These are phyloP conservation scores for Ampelocalamus luodianensis DNA, from an alignment of 176 grass and related monocot genomes.

Conservation along the genomic window DNA sequence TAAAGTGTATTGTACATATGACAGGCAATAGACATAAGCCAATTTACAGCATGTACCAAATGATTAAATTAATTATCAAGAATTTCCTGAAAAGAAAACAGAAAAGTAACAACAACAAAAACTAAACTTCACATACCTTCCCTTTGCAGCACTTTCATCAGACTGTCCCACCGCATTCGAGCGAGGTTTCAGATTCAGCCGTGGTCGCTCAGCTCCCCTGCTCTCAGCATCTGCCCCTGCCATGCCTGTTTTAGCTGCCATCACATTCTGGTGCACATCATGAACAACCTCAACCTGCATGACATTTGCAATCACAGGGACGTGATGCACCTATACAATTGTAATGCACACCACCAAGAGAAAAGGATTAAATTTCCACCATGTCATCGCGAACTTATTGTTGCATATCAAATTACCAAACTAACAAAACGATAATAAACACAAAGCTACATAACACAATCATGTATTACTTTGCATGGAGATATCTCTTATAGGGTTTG, in stretches of 20 bases:
- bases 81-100: background rate
- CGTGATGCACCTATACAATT: slow-evolving; percentile 50
- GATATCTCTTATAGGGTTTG: background rate
- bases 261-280: slow-evolving; percentile 55
- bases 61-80: slow-evolving; percentile 15
- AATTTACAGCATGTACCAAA: slow-evolving; percentile 18
- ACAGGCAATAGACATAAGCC: slow-evolving; percentile 9
- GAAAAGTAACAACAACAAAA: slow-evolving; percentile 3
- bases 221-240: slow-evolving; percentile 51
- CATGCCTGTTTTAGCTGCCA: slow-evolving; percentile 46
- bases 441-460: slow-evolving; percentile 25
- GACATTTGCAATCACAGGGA: slow-evolving; percentile 23
- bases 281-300: slow-evolving; percentile 51
- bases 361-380: slow-evolving; percentile 13
- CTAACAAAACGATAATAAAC: slow-evolving; percentile 8
- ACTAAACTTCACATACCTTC: slow-evolving; percentile 53
- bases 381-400: background rate
- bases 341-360: slow-evolving; percentile 25
- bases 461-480: slow-evolving; percentile 5
- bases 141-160: slow-evolving; percentile 63
- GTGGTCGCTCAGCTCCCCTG: slow-evolving; percentile 57
- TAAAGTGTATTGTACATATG: background rate
- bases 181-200: slow-evolving; percentile 83
- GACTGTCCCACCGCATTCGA: slow-evolving; percentile 54
- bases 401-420: slow-evolving; percentile 1